Base-by-base conservation (phyloP, 2,329 filamentous ascomycete genomes). In the Beauveria sp. region DNA sequence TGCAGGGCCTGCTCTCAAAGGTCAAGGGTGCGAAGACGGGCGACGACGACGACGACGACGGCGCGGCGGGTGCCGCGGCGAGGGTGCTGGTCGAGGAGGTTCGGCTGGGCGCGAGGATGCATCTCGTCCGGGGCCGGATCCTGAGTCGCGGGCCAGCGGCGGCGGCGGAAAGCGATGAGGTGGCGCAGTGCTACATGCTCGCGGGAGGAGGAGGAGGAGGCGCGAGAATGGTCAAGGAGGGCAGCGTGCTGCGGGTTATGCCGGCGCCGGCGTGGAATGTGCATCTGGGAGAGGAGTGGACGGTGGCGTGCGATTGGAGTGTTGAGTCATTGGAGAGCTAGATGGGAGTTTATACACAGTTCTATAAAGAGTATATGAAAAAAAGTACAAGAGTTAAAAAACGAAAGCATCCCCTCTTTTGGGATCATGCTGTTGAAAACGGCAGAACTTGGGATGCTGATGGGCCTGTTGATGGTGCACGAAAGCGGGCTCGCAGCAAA, bases 1-100 rank as follows among this genome's bases (percentile, higher is more conserved):
- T 78, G 7, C 76, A 78, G 62, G 71, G 72, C 16, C 76, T 74
- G 73, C 67, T 78, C 10, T 75, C 76, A 0, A 74, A 77, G 24
- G 69, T 77, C 26, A 75, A 73, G 63, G 71, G 71, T 12, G 72
- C 70, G 71, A 69, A 72, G 18, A 66, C 67, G 43, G 53, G 43
- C 52, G 9, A 28, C 28, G 9, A 28, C 28, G 2, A 28, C 26
- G 1, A 28, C 26, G 38, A 22, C 53, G 6, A 62, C 65, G 14
- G 20, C 60, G 16, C 62, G 60, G n/a, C 14, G 9, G 43, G 12
- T 12, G 45, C 55, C 5, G 65, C 61, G 1, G 61, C 70, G 42
- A 68, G 64, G 12, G 65, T 77, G 18, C 62, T 46, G 3, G 66
- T 77, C 7, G 68, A 72, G 9, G 69, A 72, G 50, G 58, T 74